Percentiles rank a stretch among this genome's conserved stretches.
These are phyloP conservation scores for Cystofilobasidium macerans DNA, from an alignment of 768 basidiomycete species.

Conservation along the genomic window DNA sequence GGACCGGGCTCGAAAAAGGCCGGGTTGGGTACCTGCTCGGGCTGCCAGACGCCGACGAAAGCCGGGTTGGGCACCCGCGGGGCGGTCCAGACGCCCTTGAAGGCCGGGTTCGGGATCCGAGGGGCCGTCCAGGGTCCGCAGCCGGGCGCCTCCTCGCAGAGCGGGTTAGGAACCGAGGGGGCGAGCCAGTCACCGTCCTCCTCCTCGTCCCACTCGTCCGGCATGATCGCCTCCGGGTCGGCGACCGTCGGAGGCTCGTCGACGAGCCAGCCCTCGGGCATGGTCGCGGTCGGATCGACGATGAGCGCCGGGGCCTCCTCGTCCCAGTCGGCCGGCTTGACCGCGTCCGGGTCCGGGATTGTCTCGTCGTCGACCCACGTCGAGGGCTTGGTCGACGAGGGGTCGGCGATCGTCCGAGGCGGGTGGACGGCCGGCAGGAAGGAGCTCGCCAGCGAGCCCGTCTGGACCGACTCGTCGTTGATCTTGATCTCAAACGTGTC, in stretches of 20 bases:
- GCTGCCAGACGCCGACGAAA: slow-evolving; percentile 91
- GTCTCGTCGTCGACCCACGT: slow-evolving; percentile 86
- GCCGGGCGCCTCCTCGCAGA: slow-evolving; percentile 76
- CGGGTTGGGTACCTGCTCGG: slow-evolving; percentile 83
- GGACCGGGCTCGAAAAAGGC: slow-evolving; percentile 75
- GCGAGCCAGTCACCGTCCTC: slow-evolving; percentile 69
- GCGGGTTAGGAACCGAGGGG: slow-evolving; percentile 78
- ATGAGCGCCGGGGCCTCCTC: slow-evolving; percentile 92
- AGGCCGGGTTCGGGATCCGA: slow-evolving; percentile 77
- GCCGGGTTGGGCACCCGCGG: slow-evolving; percentile 93
- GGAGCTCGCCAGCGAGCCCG: slow-evolving; percentile 80
- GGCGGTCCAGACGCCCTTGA: slow-evolving; percentile 97
- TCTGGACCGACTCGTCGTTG: slow-evolving; percentile 70
- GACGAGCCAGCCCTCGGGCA: slow-evolving; percentile 93
- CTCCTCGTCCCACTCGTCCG: slow-evolving; percentile 84
- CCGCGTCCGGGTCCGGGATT: slow-evolving; percentile 73
- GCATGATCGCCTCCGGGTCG: slow-evolving; percentile 79
- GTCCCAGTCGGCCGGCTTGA: slow-evolving; percentile 95
- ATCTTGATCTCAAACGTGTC: slow-evolving; percentile 86
- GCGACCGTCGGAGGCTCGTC: slow-evolving; percentile 67
- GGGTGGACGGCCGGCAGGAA: slow-evolving; percentile 87
- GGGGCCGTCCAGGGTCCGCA: slow-evolving; percentile 92
- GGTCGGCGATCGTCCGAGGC: slow-evolving; percentile 80
- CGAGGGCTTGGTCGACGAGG: slow-evolving; percentile 75
- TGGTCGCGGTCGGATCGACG: slow-evolving; percentile 59